Conservation (phyloP, 1,139 yeast species). For the Taphrina confusa region DNA sequence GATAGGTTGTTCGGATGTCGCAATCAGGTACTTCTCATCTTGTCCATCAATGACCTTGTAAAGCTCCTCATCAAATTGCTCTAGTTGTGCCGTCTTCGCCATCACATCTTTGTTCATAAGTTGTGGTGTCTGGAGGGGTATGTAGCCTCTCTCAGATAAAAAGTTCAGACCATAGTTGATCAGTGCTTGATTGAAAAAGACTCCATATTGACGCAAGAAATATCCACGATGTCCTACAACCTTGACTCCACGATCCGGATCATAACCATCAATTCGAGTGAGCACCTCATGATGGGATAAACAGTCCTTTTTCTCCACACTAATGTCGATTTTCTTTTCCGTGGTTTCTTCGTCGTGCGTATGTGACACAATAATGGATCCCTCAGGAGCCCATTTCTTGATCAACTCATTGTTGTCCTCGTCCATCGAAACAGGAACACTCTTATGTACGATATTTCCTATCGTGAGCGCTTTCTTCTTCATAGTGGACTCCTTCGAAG, state of each 20-base stretch:
- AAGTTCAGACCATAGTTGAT: slow-evolving; percentile 92
- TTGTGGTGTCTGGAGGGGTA: slow-evolving; percentile 96
- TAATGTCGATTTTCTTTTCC: slow-evolving; percentile 41
- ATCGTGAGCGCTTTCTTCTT: slow-evolving; percentile 79
- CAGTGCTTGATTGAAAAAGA: slow-evolving; percentile 94
- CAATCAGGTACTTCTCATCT: slow-evolving; percentile 95
- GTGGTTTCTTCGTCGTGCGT: slow-evolving; percentile 4
- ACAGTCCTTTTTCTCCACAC: slow-evolving; percentile 63
- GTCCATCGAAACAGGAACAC: slow-evolving; percentile 81
- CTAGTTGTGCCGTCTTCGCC: slow-evolving; percentile 99
- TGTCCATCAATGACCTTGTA: slow-evolving; percentile 96
- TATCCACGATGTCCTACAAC: slow-evolving; percentile 98
- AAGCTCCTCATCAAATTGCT: slow-evolving; percentile 96
- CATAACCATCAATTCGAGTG: slow-evolving; percentile 93
- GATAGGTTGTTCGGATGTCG: slow-evolving; percentile 98
- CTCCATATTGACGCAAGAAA: slow-evolving; percentile 92
- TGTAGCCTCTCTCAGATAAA: slow-evolving; percentile 75
- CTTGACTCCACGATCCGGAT: slow-evolving; percentile 98
- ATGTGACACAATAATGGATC: slow-evolving; percentile 40
- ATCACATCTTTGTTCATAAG: slow-evolving; percentile 99
- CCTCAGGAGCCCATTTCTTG: slow-evolving; percentile 81
- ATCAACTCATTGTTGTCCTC: slow-evolving; percentile 83
- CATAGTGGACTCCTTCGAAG: slow-evolving; percentile 72
- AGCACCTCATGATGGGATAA: slow-evolving; percentile 95
- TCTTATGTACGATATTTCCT: slow-evolving; percentile 91